Percentiles rank a stretch among this genome's conserved stretches.
These are phyloP conservation scores for Talinum fruticosum DNA, from an alignment of 148 eudicot species.

Conservation along the genomic window DNA sequence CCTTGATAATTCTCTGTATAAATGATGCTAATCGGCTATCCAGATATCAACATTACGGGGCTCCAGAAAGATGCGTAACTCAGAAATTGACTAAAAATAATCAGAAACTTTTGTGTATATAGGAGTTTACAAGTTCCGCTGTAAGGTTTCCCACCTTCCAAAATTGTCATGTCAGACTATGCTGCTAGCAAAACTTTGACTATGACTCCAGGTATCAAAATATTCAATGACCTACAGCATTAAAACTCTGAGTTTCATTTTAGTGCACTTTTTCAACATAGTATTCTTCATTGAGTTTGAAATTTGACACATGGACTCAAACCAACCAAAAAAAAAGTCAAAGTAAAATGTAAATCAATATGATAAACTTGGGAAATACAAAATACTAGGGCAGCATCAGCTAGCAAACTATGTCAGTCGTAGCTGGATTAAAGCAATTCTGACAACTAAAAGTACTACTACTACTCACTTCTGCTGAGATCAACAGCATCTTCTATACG, in stretches of 20 bases:
- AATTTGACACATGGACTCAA: background rate
- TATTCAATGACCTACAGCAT: too few species aligned
- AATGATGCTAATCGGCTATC: background rate
- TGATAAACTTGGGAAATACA: background rate
- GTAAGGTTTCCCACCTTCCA: too few species aligned
- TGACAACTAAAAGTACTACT: slow-evolving; percentile 19
- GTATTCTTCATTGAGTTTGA: background rate
- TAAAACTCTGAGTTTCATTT: too few species aligned
- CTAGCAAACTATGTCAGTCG: background rate
- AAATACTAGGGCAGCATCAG: background rate
- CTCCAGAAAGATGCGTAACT: background rate
- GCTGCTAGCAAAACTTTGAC: too few species aligned
- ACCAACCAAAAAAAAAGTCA: background rate
- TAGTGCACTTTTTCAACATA: too few species aligned
- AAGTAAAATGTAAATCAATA: background rate
- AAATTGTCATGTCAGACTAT: too few species aligned
- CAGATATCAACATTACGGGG: background rate
- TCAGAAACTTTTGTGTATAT: too few species aligned
- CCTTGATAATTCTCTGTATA: too few species aligned
- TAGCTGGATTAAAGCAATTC: background rate
- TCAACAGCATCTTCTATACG: slow-evolving; percentile 57
- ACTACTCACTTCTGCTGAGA: slow-evolving; percentile 53
- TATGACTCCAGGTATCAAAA: too few species aligned
- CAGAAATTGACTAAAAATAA: too few species aligned
- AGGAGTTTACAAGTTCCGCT: too few species aligned